Percentiles rank a stretch among this genome's conserved stretches.
phyloP scores from a whole-genome alignment of 805 yeast genomes.

The Candida oleophila region DNA sequence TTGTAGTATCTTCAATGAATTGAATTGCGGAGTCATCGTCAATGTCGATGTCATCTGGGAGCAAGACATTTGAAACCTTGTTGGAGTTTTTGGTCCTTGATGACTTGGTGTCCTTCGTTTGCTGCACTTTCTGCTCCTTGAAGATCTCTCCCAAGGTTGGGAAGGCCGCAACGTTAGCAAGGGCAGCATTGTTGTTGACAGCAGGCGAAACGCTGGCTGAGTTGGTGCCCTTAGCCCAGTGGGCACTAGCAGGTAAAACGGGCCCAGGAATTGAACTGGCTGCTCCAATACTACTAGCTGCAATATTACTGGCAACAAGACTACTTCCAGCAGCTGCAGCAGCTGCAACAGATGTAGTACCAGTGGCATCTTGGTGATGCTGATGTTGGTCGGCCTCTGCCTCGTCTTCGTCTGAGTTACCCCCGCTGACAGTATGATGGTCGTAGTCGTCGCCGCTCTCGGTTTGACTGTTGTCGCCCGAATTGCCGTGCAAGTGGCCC shows the following conservation, averaged over 20 bases:
- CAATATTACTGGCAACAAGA: too few species aligned
- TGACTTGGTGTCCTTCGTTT: slow-evolving; percentile 24
- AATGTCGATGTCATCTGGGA: slow-evolving; percentile 49
- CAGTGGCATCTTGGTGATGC: slow-evolving; percentile 4
- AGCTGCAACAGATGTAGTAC: slow-evolving; percentile 12
- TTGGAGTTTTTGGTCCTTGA: slow-evolving; percentile 26
- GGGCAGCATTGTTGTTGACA: slow-evolving; percentile 29
- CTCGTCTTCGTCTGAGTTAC: slow-evolving; percentile 14
- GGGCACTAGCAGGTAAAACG: slow-evolving; percentile 68
- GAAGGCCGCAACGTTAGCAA: slow-evolving; percentile 54
- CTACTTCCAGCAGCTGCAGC: slow-evolving; percentile 8
- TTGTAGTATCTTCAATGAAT: slow-evolving; percentile 49
- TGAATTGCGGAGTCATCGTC: slow-evolving; percentile 46
- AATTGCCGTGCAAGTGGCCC: slow-evolving; percentile 20
- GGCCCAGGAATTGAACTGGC: slow-evolving; percentile 21
- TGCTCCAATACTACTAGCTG: slow-evolving; percentile 7
- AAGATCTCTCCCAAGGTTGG: slow-evolving; percentile 55
- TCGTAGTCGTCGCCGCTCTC: slow-evolving; percentile 17
- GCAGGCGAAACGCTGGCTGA: slow-evolving; percentile 39
- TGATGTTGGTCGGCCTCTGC: slow-evolving; percentile 8
- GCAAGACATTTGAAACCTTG: slow-evolving; percentile 27
- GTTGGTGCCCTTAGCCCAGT: slow-evolving; percentile 49
- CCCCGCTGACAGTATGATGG: background rate
- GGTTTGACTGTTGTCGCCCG: slow-evolving; percentile 16
- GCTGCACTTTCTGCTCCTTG: slow-evolving; percentile 35